Base-by-base conservation (phyloP, 2,329 filamentous ascomycete species). In the Stemphylium lycopersici region DNA sequence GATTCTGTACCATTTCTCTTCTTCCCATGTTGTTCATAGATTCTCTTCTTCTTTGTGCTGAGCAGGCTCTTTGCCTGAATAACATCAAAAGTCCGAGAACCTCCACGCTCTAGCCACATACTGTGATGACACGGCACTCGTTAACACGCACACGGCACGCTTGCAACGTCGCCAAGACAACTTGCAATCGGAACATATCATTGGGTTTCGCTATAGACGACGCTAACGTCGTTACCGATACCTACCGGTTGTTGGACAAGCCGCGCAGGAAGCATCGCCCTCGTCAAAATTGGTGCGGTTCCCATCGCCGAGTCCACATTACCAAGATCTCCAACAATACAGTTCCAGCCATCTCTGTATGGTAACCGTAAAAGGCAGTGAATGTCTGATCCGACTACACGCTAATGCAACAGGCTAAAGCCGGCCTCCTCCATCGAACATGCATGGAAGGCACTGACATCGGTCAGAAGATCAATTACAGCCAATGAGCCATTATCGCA, bases 381-480 rank as follows among this genome's bases (percentile, higher is more conserved):
- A 22, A 26, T 40, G 37, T 40, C 12, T 29, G 22, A 4, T 33
- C 43, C 15, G 22, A 52, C 43, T 48, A 48, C 37, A 48, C 37
- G 37, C 43, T 52, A 41, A 41, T 29, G 37, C 31, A 48, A 12
- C 11, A 48, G 2, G 22, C 31, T 41, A 20, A 31, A 26, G 11
- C 18, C 15, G 29, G 13, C 24, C 29, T 29, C 22, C 31, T 29
- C 15, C 22, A 41, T 47, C 16, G 38, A 38, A 42, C 36, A 36
- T 48, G 37, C 38, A 52, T 31, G 26, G 48, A 47, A 52, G 38
- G 16, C 38, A 44, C 24, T 34, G 32, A 52, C 24, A 48, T 46
- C 12, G 37, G 31, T 40, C 43, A 48, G 49, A 37, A 36, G 49
- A 18, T 33, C 15, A 37, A 31, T 29, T 22, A 15, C 16, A 29